Conservation (phyloP, 306 rosid species). For the Ceratonia siliqua region DNA sequence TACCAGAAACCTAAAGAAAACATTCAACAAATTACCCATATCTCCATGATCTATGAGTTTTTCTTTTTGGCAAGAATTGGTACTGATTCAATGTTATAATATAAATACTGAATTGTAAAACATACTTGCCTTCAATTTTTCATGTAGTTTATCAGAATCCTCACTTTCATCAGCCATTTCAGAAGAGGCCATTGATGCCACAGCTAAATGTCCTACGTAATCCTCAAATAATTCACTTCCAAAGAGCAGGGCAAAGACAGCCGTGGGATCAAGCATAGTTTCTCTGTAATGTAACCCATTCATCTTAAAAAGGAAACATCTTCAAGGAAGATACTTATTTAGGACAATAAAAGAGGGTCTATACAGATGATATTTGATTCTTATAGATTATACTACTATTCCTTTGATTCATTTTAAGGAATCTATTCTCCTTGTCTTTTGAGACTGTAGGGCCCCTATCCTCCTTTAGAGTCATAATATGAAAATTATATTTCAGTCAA, state of each 20-base stretch:
- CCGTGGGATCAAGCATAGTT: conserved; percentile 87
- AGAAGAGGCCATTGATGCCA: conserved; percentile 93
- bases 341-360: background rate
- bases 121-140: conserved; percentile 84
- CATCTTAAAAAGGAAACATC: background rate
- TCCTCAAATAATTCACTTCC: conserved; percentile 97
- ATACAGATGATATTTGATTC: background rate
- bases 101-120: conserved; percentile 9
- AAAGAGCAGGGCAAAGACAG: conserved; percentile 86
- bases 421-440: background rate
- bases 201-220: conserved; percentile 89
- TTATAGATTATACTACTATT: background rate
- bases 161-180: conserved; percentile 64
- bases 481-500: background rate
- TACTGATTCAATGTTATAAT: background rate
- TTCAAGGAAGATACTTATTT: background rate
- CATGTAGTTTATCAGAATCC: conserved; percentile 64
- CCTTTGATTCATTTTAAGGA: background rate
- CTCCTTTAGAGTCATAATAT: background rate
- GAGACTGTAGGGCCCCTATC: background rate
- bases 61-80: background rate
- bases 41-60: background rate
- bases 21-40: background rate
- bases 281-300: conserved; percentile 61
- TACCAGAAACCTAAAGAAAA: background rate